Percentiles rank a stretch among this genome's conserved stretches.
phyloP scores from a whole-genome alignment of 108 stramenopile species.

The Phaeodactylum tricornutum region DNA sequence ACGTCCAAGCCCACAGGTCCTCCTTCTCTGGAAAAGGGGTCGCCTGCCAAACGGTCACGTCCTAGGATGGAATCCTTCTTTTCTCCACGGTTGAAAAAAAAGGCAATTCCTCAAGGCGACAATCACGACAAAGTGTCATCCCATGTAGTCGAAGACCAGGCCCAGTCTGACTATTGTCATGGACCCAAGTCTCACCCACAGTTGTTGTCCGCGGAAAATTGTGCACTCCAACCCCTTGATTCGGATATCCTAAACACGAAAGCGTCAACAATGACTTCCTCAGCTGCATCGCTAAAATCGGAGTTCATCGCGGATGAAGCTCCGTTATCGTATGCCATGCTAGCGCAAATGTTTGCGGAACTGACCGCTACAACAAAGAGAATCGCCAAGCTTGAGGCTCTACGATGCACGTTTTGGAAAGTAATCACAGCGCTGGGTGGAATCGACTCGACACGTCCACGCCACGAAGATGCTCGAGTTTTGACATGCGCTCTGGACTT shows the following conservation, averaged over 20 bases:
- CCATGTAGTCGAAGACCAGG: too few relatives aligned
- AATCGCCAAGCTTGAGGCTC: slow-evolving; percentile 15
- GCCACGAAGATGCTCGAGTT: slow-evolving; percentile 6
- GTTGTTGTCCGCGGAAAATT: too few relatives aligned
- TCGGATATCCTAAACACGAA: not conserved
- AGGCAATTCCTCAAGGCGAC: not conserved
- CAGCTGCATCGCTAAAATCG: not conserved
- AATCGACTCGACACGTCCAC: not conserved
- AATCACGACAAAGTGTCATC: too few relatives aligned
- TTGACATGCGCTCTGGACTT: slow-evolving; percentile 3
- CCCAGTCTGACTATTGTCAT: too few relatives aligned
- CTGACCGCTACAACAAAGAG: slow-evolving; percentile 32
- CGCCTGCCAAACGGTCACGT: not conserved
- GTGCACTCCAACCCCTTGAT: too few relatives aligned
- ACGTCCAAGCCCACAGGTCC: not conserved
- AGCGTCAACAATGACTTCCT: not conserved
- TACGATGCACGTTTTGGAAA: slow-evolving; percentile 13
- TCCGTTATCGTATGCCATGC: slow-evolving; percentile 1
- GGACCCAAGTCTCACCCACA: too few relatives aligned
- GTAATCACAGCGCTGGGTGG: slow-evolving; percentile 7
- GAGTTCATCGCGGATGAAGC: not conserved
- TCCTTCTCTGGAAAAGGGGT: not conserved
- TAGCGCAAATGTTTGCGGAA: slow-evolving; percentile 22
- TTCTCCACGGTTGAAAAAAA: too few relatives aligned
- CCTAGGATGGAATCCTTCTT: not conserved